Evolutionary conservation across 805 yeast species (phyloP).

Genomic region (Ogataea wickerhamii): DNA sequence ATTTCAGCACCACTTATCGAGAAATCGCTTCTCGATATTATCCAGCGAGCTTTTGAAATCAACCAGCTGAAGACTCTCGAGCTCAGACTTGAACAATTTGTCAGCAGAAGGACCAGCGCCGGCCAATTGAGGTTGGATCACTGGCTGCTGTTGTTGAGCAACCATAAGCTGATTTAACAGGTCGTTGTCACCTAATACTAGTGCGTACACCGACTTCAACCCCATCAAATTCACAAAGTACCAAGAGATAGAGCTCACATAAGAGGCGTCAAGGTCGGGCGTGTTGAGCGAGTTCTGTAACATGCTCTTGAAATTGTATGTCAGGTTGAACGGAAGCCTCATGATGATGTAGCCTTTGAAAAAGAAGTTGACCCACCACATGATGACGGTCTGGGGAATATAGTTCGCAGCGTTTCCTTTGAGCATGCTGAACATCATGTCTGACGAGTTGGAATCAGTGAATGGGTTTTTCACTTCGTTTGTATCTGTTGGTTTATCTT

Average conservation of each 20-base stretch:
- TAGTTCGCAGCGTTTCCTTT: constrained; percentile 79
- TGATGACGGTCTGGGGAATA: constrained; percentile 87
- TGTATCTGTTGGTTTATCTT: constrained; percentile 39
- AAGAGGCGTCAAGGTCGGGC: constrained; percentile 79
- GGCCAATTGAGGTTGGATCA: constrained; percentile 31
- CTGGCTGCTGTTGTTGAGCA: constrained; percentile 37
- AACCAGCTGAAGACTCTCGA: constrained; percentile 53
- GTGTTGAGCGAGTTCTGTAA: constrained; percentile 84
- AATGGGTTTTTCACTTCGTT: constrained; percentile 54
- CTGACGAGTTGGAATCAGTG: constrained; percentile 66
- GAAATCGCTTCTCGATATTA: constrained; percentile 59
- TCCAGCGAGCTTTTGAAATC: constrained; percentile 53
- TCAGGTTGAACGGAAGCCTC: constrained; percentile 88
- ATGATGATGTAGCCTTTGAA: constrained; percentile 87
- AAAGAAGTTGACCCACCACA: constrained; percentile 95
- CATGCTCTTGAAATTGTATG: constrained; percentile 87
- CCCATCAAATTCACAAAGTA: constrained; percentile 87
- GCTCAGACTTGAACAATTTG: constrained; percentile 61
- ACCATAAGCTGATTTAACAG: constrained; percentile 44
- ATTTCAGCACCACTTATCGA: constrained; percentile 12
- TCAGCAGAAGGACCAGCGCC: constrained; percentile 63
- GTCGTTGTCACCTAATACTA: constrained; percentile 54
- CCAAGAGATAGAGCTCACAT: constrained; percentile 95
- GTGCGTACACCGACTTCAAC: constrained; percentile 69
- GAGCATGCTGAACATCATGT: constrained; percentile 70